Percentiles rank a stretch among this genome's conserved stretches.
These are phyloP conservation scores for Phytophthora macrochlamydospora DNA, from an alignment of 352 stramenopile genomes.

Conservation along the genomic window DNA sequence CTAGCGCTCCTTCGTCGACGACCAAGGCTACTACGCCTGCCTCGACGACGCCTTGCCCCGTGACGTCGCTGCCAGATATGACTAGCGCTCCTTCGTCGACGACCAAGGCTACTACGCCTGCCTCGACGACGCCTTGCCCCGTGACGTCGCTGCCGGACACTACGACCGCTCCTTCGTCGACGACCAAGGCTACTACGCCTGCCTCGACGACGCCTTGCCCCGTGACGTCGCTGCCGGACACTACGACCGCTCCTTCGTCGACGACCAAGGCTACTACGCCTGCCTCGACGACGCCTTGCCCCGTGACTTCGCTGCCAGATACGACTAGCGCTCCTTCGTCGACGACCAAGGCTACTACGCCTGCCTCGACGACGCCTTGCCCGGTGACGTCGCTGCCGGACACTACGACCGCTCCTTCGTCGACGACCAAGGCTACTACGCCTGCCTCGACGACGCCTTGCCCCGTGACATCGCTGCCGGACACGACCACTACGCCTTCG, in stretches of 20 bases:
- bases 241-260: background rate
- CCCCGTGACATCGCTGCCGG: background rate
- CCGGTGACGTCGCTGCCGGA: constrained; percentile 9
- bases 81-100: background rate
- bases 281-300: constrained; percentile 6
- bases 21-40: background rate
- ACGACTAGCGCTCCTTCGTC: background rate
- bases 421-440: background rate
- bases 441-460: constrained; percentile 5
- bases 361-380: constrained; percentile 5
- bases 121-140: constrained; percentile 1
- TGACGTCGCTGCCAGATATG: constrained; percentile 14
- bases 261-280: background rate
- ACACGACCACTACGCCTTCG: background rate
- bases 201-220: constrained; percentile 11
- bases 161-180: background rate
- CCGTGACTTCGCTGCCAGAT: constrained; percentile 16
- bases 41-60: constrained; percentile 10
- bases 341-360: background rate
- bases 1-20: background rate
- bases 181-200: background rate
- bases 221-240: constrained; percentile 15
- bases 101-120: background rate
- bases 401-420: constrained; percentile 4
- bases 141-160: constrained; percentile 14